Base-by-base conservation (phyloP, 768 basidiomycete species). In the Auricularia sp. region DNA sequence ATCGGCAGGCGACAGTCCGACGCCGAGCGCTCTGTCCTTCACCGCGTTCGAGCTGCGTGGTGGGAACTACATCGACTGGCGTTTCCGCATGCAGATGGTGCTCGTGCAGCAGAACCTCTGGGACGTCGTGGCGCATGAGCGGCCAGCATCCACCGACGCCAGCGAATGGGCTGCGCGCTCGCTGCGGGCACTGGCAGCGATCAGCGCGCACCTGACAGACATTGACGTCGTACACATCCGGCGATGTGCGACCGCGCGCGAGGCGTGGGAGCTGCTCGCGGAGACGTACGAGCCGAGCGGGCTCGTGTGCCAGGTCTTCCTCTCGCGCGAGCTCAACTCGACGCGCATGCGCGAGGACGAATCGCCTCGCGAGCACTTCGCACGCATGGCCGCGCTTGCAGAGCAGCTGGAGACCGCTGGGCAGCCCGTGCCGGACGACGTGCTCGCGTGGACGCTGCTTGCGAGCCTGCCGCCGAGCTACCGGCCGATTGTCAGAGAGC, bases 211-310 rank as follows among this genome's bases (percentile, higher is more conserved):
- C 29, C 29, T 59, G 56, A 59, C 16, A 0, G 56, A 59, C 24
- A 34, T 35, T 18, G 56, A 59, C 29, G 29, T 59, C 24, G 56
- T 59, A 10, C 56, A 59, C 56, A 59, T 59, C 21, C 56, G 56
- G 34, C 14, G 56, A 18, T 59, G 56, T 29, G 10, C 56, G 34
- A 29, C 29, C 24, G 56, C 29, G 56, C 56, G 56, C 56, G 56
- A 59, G 13, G 56, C 56, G 14, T 59, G 56, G 56, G 29, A 33
- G 34, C 56, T n/a, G 24, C 7, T 59, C 21, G 34, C 24, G 2
- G 56, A 24, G 8, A 59, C 33, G 29, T 59, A 59, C 29, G 56
- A 59, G 56, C 56, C 56, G 56, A 59, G 56, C 56, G 56, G 56
- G 29, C 56, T 59, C 33, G 56, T 24, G 29, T 59, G 56, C 34